phyloP scores from a whole-genome alignment of 768 basidiomycete species.

The Pisolithus tinctorius region DNA sequence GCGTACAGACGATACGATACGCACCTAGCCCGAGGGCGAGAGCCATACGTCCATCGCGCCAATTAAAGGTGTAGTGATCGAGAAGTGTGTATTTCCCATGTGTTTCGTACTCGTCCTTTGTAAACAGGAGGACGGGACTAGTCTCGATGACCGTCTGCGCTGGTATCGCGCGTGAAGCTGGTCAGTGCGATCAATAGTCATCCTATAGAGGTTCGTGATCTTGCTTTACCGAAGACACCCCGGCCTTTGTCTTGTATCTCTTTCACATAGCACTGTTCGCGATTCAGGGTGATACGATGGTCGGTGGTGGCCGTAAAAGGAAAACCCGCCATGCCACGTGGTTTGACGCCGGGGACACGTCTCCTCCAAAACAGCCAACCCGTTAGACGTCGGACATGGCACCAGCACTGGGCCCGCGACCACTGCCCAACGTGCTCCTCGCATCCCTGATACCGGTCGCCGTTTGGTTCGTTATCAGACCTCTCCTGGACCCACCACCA shows the following conservation, averaged over 20 bases:
- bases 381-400: slow-evolving; percentile 12
- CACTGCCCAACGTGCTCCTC: slow-evolving; percentile 46
- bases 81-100: slow-evolving; percentile 60
- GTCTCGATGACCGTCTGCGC: slow-evolving; percentile 68
- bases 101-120: slow-evolving; percentile 58
- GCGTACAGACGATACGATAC: slow-evolving; percentile 6
- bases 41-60: slow-evolving; percentile 69
- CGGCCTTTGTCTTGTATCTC: slow-evolving; percentile 44
- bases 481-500: slow-evolving; percentile 63
- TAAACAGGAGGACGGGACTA: slow-evolving; percentile 78
- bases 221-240: slow-evolving; percentile 53
- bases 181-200: slow-evolving; percentile 12
- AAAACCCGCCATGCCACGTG: slow-evolving; percentile 10
- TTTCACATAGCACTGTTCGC: slow-evolving; percentile 42
- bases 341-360: not conserved
- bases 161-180: slow-evolving; percentile 28
- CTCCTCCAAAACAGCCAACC: not conserved
- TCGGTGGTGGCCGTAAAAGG: slow-evolving; percentile 8
- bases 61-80: slow-evolving; percentile 73
- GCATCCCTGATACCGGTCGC: slow-evolving; percentile 61
- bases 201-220: not conserved
- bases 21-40: slow-evolving; percentile 73
- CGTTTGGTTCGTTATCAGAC: slow-evolving; percentile 65
- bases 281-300: slow-evolving; percentile 30
- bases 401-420: slow-evolving; percentile 34